Base-by-base conservation (phyloP, 2,329 filamentous ascomycete genomes). In the Periconia digitata region DNA sequence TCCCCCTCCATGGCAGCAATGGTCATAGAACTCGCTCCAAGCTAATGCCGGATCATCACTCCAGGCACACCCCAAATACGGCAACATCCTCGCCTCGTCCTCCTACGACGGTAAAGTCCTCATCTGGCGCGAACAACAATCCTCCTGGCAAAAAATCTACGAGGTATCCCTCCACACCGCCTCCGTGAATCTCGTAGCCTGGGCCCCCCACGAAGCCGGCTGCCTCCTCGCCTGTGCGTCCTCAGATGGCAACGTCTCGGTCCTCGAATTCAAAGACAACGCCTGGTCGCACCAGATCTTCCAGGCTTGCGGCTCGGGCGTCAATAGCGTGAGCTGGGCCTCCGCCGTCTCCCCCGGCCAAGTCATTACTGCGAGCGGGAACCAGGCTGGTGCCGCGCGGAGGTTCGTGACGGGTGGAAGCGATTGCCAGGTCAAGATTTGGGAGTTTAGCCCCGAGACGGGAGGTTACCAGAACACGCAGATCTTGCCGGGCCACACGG, bases 31-130 rank as follows among this genome's bases (percentile, higher is more conserved):
- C 8, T 32, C n/a, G 46, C 39, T 17, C 36, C 24, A 43, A 20
- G 36, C 27, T 40, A 17, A 46, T 29, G 24, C 24, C 12, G 3
- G 32, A n/a, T 37, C 13, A 43, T n/a, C n/a, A n/a, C n/a, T n/a
- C n/a, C 23, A 81, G 79, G 92, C 92, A 41, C 94, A 99, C 70
- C 94, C 94, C 55, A 97, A 99, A 72, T 97, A 95, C 74, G 94
- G 94, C 77, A 96, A 92, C 72, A 96, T 99, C 69, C 86, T 99
- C 52, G 94, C 94, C 47, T 95, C 90, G 54, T 90, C 91, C 43
- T 90, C 89, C 58, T 99, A 96, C 77, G 94, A 99, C 74, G 94
- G 92, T 74, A 96, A 96, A 75, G 92, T 99, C 58, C 85, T 97
- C 72, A 95, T 99, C 80, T 99, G 92, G 91, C 90, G 92, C 72